Conservation (phyloP, 768 basidiomycete species). For the Phylloporus arenicola region DNA sequence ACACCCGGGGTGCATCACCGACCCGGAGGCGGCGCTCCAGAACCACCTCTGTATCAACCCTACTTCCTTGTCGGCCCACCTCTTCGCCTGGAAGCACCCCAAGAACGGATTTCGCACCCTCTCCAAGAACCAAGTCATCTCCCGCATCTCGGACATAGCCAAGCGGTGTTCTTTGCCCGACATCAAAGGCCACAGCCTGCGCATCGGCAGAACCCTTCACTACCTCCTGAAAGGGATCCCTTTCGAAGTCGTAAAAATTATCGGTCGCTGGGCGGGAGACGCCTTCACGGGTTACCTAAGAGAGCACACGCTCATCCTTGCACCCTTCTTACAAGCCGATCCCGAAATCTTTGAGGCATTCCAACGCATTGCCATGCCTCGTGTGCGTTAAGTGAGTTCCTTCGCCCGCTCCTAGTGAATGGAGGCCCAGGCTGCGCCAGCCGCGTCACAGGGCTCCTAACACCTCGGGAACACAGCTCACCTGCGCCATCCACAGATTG, state of each 20-base stretch:
- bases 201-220: not conserved
- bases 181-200: not conserved
- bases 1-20: no score
- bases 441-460: no score
- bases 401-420: no score
- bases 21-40: no score
- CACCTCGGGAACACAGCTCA: not conserved
- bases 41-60: not conserved
- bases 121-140: not conserved
- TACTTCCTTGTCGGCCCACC: not conserved
- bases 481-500: not conserved
- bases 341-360: no score
- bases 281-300: not conserved
- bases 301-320: not conserved
- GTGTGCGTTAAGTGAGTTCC: no score
- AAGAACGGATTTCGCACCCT: not conserved
- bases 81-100: not conserved
- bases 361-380: no score
- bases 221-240: not conserved
- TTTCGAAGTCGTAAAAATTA: not conserved
- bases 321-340: not conserved
- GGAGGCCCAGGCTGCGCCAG: no score
- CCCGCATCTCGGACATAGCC: not conserved
- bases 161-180: not conserved
- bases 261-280: not conserved